Conservation (phyloP, 2,329 filamentous ascomycete species). For the Ampelomyces quisqualis region DNA sequence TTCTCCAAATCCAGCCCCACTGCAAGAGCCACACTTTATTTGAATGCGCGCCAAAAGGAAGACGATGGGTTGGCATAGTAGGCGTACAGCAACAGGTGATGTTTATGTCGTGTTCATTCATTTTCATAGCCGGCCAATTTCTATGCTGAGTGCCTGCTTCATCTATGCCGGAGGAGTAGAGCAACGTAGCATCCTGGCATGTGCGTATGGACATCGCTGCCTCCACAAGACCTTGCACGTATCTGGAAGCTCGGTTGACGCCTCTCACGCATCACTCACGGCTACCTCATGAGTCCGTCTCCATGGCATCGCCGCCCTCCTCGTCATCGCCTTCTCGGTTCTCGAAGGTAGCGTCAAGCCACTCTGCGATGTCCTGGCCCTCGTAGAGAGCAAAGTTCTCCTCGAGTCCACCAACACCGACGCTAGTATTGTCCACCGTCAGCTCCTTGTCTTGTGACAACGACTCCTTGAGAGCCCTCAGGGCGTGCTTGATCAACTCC, state of each 20-base stretch:
- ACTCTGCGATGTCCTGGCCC: constrained; percentile 79
- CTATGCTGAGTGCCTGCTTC: not conserved
- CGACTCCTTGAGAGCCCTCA: constrained; percentile 91
- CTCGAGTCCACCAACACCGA: constrained; percentile 75
- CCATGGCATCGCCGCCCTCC: constrained; percentile 53
- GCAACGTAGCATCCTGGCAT: not conserved
- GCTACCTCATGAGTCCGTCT: constrained; percentile 51
- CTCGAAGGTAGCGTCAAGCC: constrained; percentile 71
- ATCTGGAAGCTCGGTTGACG: not conserved
- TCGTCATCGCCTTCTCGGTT: constrained; percentile 45
- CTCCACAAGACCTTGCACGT: not conserved
- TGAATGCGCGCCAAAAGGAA: not conserved
- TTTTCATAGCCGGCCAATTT: constrained; percentile 21
- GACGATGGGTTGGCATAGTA: not conserved
- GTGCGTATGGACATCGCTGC: not conserved
- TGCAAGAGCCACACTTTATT: not conserved
- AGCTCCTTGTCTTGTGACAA: constrained; percentile 96
- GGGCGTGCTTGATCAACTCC: constrained; percentile 85
- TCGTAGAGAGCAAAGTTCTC: constrained; percentile 91
- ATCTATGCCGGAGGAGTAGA: not conserved
- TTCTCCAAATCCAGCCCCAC: not conserved
- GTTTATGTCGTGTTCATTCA: constrained; percentile 20
- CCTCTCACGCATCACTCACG: not conserved
- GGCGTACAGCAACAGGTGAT: not conserved
- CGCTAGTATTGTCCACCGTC: constrained; percentile 93